A percentile compares a stretch with the other conserved stretches of the same genome.
These are phyloP conservation scores for Backusella macrospora DNA, from an alignment of 192 early-diverging fungal species.

Conservation along the genomic window DNA sequence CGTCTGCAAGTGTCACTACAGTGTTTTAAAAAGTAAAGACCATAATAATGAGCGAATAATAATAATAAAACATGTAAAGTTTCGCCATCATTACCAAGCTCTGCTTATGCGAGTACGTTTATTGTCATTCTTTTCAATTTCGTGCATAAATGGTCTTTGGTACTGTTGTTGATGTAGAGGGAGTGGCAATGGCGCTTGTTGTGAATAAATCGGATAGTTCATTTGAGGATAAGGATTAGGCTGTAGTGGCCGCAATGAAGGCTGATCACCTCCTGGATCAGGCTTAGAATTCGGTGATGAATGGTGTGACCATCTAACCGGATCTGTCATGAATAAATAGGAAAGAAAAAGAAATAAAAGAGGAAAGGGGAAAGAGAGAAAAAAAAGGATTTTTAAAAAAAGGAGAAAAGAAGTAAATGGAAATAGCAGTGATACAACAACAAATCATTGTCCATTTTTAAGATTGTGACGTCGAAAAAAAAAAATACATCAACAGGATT, in stretches of 20 bases:
- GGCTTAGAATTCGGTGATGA: neutral
- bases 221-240: conserved; percentile 17
- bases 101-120: conserved; percentile 36
- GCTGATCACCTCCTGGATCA: neutral
- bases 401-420: neutral
- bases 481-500: neutral
- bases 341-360: neutral
- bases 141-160: neutral
- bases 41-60: conserved; percentile 2
- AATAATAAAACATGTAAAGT: neutral
- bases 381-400: neutral
- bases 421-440: neutral
- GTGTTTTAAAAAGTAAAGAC: no score
- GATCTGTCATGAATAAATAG: conserved; percentile 2
- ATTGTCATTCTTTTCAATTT: neutral
- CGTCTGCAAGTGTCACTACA: conserved; percentile 39
- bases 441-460: neutral
- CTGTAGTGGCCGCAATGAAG: conserved; percentile 24
- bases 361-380: neutral
- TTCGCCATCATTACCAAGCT: conserved; percentile 31
- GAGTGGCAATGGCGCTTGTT: neutral
- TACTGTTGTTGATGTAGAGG: neutral
- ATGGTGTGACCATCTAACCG: conserved; percentile 6
- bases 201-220: conserved; percentile 9
- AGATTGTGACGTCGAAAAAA: conserved; percentile 7